Percentiles rank a stretch among this genome's conserved stretches.
Conservation (phyloP, 2,329 filamentous ascomycete genomes). For the Fusarium mundagurra region DNA sequence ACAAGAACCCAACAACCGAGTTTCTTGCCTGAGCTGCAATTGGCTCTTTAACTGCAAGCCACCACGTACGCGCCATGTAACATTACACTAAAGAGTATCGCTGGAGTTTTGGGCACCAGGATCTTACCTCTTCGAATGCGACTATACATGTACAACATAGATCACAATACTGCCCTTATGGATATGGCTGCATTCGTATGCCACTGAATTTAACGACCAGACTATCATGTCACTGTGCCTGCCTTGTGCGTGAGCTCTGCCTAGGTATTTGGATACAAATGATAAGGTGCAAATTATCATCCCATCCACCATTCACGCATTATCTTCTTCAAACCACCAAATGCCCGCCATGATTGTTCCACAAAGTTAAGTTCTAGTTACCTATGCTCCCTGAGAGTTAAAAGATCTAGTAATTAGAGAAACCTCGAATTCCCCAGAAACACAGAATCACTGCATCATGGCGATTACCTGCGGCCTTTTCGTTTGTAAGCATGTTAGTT, state of each 20-base stretch:
- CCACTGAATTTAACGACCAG: constrained; percentile 5
- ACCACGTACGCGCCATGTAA: constrained; percentile 40
- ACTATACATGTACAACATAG: constrained; percentile 42
- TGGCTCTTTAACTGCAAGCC: background rate
- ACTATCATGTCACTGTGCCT: background rate
- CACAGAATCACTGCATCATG: background rate
- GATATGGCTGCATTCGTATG: constrained; percentile 11
- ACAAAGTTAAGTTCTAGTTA: background rate
- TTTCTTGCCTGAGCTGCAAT: constrained; percentile 17
- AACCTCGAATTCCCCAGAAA: background rate
- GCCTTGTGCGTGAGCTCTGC: background rate
- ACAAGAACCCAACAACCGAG: background rate
- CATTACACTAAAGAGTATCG: constrained; percentile 43
- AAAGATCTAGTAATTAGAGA: background rate
- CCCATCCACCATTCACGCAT: background rate
- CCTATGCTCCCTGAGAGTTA: background rate
- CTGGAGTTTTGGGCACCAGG: constrained; percentile 44
- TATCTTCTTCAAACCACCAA: constrained; percentile 1
- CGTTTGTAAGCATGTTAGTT: background rate
- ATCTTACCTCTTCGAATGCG: constrained; percentile 34
- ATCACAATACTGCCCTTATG: constrained; percentile 17
- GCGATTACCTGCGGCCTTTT: background rate
- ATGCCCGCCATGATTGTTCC: background rate
- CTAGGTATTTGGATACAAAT: background rate
- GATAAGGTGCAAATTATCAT: background rate